Evolutionary conservation across 257 asterid genomes (phyloP).

Genomic region (Solanum ahanhuiri): DNA sequence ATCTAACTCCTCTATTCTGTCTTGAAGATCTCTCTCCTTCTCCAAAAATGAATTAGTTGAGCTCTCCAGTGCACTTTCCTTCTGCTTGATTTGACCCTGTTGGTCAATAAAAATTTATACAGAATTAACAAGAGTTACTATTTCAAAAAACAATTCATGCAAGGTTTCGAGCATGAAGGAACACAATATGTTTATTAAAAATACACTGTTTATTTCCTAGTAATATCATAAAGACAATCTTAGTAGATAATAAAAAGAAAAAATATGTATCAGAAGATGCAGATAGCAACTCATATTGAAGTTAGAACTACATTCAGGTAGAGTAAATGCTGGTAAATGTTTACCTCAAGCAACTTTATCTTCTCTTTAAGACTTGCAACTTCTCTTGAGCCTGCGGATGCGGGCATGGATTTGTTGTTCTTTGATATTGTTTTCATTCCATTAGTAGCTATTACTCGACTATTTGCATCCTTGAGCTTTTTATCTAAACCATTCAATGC

Average conservation of each 20-base stretch:
- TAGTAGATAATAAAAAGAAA: background rate
- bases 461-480: slow-evolving; percentile 39
- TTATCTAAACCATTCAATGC: slow-evolving; percentile 47
- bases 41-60: slow-evolving; percentile 53
- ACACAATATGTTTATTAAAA: background rate
- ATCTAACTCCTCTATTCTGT: slow-evolving; percentile 59
- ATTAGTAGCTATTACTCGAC: slow-evolving; percentile 18
- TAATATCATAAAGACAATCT: background rate
- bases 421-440: slow-evolving; percentile 22
- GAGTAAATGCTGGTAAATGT: background rate
- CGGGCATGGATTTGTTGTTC: slow-evolving; percentile 11
- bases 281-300: background rate
- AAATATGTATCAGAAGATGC: background rate
- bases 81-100: slow-evolving; percentile 60
- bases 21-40: slow-evolving; percentile 65
- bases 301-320: background rate
- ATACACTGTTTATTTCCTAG: background rate
- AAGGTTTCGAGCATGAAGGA: background rate
- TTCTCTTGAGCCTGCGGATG: slow-evolving; percentile 37
- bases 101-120: background rate
- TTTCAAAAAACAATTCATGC: background rate
- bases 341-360: slow-evolving; percentile 79
- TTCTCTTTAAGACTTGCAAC: slow-evolving; percentile 56
- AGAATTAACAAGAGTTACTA: background rate
- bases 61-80: slow-evolving; percentile 58